Evolutionary conservation across 192 early-diverging fungal species (phyloP).

Genomic region (Coemansia sp.): DNA sequence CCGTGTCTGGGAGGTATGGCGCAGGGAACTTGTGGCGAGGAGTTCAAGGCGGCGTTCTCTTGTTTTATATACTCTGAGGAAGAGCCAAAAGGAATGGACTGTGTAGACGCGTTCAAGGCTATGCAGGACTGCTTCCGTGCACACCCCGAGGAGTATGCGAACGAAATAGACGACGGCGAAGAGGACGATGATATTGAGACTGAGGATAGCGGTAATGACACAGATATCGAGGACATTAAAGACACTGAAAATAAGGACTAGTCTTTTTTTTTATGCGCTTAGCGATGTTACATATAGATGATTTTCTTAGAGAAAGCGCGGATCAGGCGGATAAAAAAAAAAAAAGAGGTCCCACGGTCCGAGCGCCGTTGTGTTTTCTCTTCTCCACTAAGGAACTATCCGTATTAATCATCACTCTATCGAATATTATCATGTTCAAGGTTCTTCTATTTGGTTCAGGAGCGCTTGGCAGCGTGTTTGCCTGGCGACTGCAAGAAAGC

Average conservation of each 20-base stretch:
- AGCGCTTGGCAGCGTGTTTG: constrained; percentile 69
- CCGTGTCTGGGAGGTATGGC: constrained; percentile 96
- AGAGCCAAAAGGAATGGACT: constrained; percentile 98
- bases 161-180: constrained; percentile 71
- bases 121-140: constrained; percentile 94
- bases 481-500: constrained; percentile 65
- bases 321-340: background rate
- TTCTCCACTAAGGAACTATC: background rate
- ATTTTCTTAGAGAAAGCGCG: background rate
- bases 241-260: background rate
- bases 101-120: constrained; percentile 86
- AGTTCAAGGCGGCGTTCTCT: constrained; percentile 95
- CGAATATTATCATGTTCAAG: background rate
- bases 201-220: constrained; percentile 16
- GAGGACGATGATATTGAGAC: constrained; percentile 56
- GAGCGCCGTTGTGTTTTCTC: background rate
- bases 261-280: background rate
- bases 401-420: background rate
- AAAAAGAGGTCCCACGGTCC: background rate
- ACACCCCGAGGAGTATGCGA: constrained; percentile 92
- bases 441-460: constrained; percentile 68
- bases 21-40: constrained; percentile 93
- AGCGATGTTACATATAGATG: background rate
- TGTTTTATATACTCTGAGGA: constrained; percentile 94
- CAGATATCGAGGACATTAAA: constrained; percentile 7